Percentiles rank a stretch among this genome's conserved stretches.
Conservation (phyloP, 2,329 filamentous ascomycete species). For the Epichloe glyceriae region DNA sequence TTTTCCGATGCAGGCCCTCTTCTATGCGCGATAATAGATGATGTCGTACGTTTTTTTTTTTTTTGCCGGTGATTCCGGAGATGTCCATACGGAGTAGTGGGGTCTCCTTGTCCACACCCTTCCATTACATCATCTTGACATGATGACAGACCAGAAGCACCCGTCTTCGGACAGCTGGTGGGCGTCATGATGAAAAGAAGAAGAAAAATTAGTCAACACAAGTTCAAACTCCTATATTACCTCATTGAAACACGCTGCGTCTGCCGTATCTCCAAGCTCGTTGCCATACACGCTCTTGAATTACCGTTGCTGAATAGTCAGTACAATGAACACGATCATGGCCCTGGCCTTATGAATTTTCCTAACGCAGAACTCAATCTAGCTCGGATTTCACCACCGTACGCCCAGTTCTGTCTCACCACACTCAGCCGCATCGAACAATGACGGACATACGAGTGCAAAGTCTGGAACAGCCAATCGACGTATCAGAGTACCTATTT, state of each 20-base stretch:
- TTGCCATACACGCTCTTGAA: too few species aligned
- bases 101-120: not conserved
- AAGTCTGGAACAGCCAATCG: constrained; percentile 35
- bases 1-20: not conserved
- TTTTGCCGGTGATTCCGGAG: too few species aligned
- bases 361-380: not conserved
- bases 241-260: too few species aligned
- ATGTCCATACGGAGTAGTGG: too few species aligned
- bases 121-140: constrained; percentile 8
- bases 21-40: not conserved
- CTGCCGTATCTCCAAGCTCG: too few species aligned
- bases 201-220: too few species aligned
- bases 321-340: too few species aligned
- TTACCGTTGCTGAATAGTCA: too few species aligned
- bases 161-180: not conserved
- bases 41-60: not conserved
- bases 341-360: not conserved
- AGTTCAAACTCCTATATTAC: too few species aligned
- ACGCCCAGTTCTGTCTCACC: not conserved
- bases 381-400: not conserved
- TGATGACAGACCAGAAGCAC: not conserved
- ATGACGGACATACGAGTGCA: constrained; percentile 28
- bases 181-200: too few species aligned
- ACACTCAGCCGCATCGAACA: not conserved
- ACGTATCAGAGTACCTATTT: constrained; percentile 58